Percentiles rank a stretch among this genome's conserved stretches.
Conservation (phyloP, 192 early-diverging fungal genomes). For the Radiomyces spectabilis region DNA sequence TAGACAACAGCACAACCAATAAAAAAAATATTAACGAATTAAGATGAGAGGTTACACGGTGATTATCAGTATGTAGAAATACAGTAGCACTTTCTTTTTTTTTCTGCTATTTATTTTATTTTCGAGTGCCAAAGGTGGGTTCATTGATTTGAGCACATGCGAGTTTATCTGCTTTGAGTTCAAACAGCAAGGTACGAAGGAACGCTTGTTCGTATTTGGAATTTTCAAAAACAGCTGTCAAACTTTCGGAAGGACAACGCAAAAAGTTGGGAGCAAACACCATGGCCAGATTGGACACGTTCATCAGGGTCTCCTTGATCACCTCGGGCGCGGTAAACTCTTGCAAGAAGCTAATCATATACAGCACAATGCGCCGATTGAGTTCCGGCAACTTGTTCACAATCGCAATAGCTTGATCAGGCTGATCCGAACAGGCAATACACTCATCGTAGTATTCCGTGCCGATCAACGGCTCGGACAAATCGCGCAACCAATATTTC, state of each 20-base stretch:
- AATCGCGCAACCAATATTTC: conserved; percentile 91
- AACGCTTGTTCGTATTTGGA: conserved; percentile 36
- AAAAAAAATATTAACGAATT: too few relatives aligned
- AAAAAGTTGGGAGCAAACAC: conserved; percentile 96
- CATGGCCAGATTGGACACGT: conserved; percentile 82
- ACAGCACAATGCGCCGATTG: conserved; percentile 66
- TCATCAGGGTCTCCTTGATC: conserved; percentile 86
- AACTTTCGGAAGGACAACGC: conserved; percentile 71
- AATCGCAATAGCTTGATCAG: conserved; percentile 41
- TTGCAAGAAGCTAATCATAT: conserved; percentile 79
- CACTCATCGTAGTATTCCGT: conserved; percentile 71
- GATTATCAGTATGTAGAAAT: too few relatives aligned
- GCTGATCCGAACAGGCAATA: conserved; percentile 55
- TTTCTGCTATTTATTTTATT: too few relatives aligned
- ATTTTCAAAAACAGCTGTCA: conserved; percentile 49
- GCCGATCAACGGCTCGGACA: conserved; percentile 86
- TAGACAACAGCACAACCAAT: not conserved
- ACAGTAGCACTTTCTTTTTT: too few relatives aligned
- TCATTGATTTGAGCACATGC: too few relatives aligned
- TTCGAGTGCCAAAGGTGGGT: too few relatives aligned
- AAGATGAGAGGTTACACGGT: too few relatives aligned
- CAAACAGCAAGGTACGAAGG: conserved; percentile 14
- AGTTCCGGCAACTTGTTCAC: conserved; percentile 44
- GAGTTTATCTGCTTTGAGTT: conserved; percentile 1
- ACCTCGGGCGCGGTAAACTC: conserved; percentile 65